Evolutionary conservation across 106 monocot species (phyloP), one percentile per base, ranked within the genome.

Genomic region (Cymbidium sinense): DNA sequence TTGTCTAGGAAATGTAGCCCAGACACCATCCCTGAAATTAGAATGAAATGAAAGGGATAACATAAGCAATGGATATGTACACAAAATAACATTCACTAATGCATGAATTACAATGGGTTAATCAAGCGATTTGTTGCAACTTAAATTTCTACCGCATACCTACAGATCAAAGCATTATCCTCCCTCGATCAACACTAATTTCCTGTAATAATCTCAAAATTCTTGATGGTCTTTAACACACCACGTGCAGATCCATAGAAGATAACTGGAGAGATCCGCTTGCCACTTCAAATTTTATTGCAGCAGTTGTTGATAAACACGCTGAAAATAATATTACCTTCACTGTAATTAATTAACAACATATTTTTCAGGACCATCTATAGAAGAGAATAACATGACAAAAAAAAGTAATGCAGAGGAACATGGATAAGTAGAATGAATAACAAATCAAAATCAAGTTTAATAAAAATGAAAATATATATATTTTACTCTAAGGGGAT

Each of bases 1-100:
- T 85, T 99, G 98, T 76, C 92, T 92, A 81, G 98, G 98, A 76
- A 99, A 99, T 75, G 98, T 94, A 77, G 90, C 90, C 98, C 98
- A 99, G 23, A 98, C 81, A 8, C 80, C 87, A 28, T 80, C 76
- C 72, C 94, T 99, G 44, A 15, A 13, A 84, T 52, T 50, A 51
- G 31, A 19, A 73, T 54, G 34, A 65, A 67, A 82, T 67, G 11
- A 67, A 2, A 67, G 0, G 11, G 65, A 2, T 13, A 31, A 33
- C 51, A 74, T 41, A 20, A 34, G 11, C 0, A 34, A 71, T 31
- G 7, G 71, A 36, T 37, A 37, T 35, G 34, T 13, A 47, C 28
- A 31, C 71, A 71, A 20, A 29, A 74, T 44, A 44, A 3, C 44
- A 44, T 43, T 74, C 25, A 44, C 43, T 74, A 34, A 41, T 75